Conservation (phyloP, 345 rosid genomes). For the Rhizophora apiculata region DNA sequence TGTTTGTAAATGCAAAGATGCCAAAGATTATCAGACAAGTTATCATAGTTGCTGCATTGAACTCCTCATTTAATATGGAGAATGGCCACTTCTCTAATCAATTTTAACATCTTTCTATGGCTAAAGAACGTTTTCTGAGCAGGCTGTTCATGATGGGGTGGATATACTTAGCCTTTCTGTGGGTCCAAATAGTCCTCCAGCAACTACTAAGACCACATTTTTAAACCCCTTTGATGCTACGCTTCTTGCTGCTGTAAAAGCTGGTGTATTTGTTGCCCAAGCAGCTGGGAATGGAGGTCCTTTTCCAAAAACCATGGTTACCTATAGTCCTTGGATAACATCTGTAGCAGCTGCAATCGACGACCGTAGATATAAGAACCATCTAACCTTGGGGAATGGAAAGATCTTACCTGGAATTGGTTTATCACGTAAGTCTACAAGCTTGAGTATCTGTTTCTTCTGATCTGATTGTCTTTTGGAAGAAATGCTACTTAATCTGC, state of each 20-base stretch:
- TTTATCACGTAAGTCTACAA: conserved; percentile 67
- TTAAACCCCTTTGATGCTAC: conserved; percentile 94
- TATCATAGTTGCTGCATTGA: too few species aligned
- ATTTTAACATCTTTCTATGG: too few species aligned
- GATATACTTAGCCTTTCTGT: conserved; percentile 95
- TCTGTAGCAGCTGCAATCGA: conserved; percentile 97
- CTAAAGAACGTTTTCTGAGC: conserved; percentile 17
- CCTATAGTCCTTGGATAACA: conserved; percentile 97
- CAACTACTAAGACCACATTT: conserved; percentile 79
- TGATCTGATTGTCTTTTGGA: not conserved
- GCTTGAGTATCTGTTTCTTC: conserved; percentile 10
- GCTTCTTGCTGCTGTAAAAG: conserved; percentile 94
- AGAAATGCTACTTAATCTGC: conserved; percentile 7
- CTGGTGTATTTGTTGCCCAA: conserved; percentile 96
- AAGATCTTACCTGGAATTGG: conserved; percentile 83
- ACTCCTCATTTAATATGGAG: too few species aligned
- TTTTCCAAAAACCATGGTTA: conserved; percentile 88
- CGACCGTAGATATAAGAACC: conserved; percentile 92
- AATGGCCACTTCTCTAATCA: too few species aligned
- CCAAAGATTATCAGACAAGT: too few species aligned
- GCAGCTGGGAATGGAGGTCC: conserved; percentile 99
- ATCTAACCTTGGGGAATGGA: conserved; percentile 80
- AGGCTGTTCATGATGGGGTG: conserved; percentile 99
- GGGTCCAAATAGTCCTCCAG: conserved; percentile 95
- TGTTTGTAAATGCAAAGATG: too few species aligned